Base-by-base conservation (phyloP, 305 asterid species). In the Fraxinus platypoda region DNA sequence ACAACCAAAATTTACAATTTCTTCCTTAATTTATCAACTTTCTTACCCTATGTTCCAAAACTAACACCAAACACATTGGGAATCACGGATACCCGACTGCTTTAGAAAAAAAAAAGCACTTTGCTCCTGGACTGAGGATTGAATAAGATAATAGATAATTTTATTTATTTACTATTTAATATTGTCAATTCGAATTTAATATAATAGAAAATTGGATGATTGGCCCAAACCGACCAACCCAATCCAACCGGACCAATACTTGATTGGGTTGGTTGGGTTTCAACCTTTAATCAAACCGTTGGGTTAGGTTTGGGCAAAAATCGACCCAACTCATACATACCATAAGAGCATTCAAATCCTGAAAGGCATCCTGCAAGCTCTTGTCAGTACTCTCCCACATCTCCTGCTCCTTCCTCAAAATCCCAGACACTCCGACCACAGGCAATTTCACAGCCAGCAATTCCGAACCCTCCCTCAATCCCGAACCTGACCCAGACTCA, bases 301-400 rank as follows among this genome's bases (percentile, higher is more conserved):
- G n/a, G n/a, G n/a, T n/a, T n/a, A n/a, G n/a, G n/a, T n/a, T n/a
- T n/a, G n/a, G n/a, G n/a, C n/a, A n/a, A n/a, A n/a, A n/a, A n/a
- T n/a, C n/a, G n/a, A n/a, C n/a, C n/a, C n/a, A n/a, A n/a, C n/a
- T n/a, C n/a, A n/a, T n/a, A 80, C 91, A 88, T 85, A 94, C 98
- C 99, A 95, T 94, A 71, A 95, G 96, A 84, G 98, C 99, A 89
- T 92, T 94, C 87, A 95, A 90, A 88, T 95, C 99, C 91, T 94
- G 98, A 88, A 95, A 95, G 76, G 99, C 99, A 79, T 95, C 98
- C 88, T 92, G 97, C 92, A 95, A 92, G 89, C 93, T 94, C 94
- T 94, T 95, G 87, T 94, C 99, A 80, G 98, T 94, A 88, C 88
- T 95, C 89, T 95, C 99, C 99, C 99, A 95, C 94, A 93, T 90